A percentile compares a stretch with the other conserved stretches of the same genome.
Evolutionary conservation across 176 grass and related monocot genomes (phyloP).

Genomic region (Zoysia pacifica): DNA sequence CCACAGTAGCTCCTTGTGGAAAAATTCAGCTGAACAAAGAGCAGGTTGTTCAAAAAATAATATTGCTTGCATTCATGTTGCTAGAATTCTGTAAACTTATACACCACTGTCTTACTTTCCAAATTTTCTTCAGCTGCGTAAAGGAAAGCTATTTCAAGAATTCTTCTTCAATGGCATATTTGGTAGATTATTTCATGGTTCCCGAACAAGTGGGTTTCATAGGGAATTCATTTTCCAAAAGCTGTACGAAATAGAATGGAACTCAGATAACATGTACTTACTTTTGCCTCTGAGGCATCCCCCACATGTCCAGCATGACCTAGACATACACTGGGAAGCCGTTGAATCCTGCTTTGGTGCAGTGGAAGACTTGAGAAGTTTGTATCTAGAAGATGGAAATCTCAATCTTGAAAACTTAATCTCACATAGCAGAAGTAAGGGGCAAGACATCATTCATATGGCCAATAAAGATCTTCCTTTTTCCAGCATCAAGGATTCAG

Average conservation of each 20-base stretch:
- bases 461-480: slow-evolving; percentile 66
- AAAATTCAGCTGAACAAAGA: slow-evolving; percentile 69
- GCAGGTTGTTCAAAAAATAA: slow-evolving; percentile 61
- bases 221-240: slow-evolving; percentile 82
- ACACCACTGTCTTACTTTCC: slow-evolving; percentile 28
- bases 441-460: slow-evolving; percentile 65
- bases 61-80: slow-evolving; percentile 27
- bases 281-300: slow-evolving; percentile 71
- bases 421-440: slow-evolving; percentile 27
- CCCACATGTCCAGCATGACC: slow-evolving; percentile 36
- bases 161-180: slow-evolving; percentile 97
- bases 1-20: slow-evolving; percentile 66
- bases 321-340: slow-evolving; percentile 72
- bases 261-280: slow-evolving; percentile 70
- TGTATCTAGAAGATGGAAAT: slow-evolving; percentile 53
- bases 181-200: slow-evolving; percentile 73
- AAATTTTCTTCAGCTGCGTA: slow-evolving; percentile 57
- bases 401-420: slow-evolving; percentile 12
- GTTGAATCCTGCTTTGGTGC: slow-evolving; percentile 60
- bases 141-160: slow-evolving; percentile 86
- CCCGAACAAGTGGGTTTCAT: slow-evolving; percentile 43
- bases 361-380: slow-evolving; percentile 66
- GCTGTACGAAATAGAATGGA: slow-evolving; percentile 69
- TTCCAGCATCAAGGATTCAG: slow-evolving; percentile 58
- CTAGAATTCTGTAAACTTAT: slow-evolving; percentile 21